Evolutionary conservation across 305 asterid species (phyloP).

Genomic region (Fraxinus greggii): DNA sequence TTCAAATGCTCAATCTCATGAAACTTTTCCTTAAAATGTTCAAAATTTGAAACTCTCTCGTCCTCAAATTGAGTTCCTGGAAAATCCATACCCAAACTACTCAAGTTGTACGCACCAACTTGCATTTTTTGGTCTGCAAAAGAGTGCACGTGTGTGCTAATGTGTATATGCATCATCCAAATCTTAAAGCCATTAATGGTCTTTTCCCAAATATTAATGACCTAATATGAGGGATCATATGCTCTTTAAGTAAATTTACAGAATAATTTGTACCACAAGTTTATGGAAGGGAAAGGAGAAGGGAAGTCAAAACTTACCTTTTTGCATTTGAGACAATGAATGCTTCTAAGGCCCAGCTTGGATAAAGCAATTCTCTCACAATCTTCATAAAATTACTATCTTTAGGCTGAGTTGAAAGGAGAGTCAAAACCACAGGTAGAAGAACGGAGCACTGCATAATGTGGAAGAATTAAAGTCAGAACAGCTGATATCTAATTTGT

Average conservation of each 20-base stretch:
- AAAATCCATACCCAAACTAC: neutral
- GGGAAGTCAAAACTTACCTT: slow-evolving; percentile 39
- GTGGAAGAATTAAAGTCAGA: slow-evolving; percentile 3
- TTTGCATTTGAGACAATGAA: slow-evolving; percentile 79
- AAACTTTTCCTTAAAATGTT: neutral
- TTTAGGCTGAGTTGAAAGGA: slow-evolving; percentile 71
- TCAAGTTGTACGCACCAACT: neutral
- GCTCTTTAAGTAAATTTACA: neutral
- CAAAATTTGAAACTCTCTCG: neutral
- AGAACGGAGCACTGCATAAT: slow-evolving; percentile 79
- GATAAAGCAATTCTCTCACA: slow-evolving; percentile 51
- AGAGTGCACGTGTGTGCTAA: neutral
- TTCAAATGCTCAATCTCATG: neutral
- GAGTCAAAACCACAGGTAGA: slow-evolving; percentile 89
- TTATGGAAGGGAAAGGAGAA: neutral
- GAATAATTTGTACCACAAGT: neutral
- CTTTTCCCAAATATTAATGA: neutral
- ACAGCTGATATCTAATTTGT: neutral
- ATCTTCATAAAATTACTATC: slow-evolving; percentile 40
- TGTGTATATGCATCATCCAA: neutral
- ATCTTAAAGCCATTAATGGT: neutral
- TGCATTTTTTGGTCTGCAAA: neutral
- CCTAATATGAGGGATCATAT: neutral
- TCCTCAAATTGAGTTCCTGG: neutral
- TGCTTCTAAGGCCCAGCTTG: slow-evolving; percentile 96